phyloP scores from a whole-genome alignment of 129 eudicot genomes.

The Silybum marianum region DNA sequence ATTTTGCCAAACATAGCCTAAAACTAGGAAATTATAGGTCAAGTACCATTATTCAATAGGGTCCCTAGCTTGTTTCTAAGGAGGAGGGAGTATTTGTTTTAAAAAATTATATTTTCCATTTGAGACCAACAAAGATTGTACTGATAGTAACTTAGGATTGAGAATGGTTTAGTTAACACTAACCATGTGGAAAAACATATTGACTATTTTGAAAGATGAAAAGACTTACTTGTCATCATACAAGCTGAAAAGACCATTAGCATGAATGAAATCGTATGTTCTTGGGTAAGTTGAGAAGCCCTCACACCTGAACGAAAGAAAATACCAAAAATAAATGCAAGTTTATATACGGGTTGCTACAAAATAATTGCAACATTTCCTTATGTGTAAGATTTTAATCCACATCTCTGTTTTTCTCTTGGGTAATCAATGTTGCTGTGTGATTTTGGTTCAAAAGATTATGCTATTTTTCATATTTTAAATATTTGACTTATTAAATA shows the following conservation, averaged over 20 bases:
- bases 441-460: background rate
- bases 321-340: background rate
- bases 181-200: background rate
- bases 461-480: background rate
- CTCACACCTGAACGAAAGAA: slow-evolving; percentile 58
- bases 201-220: background rate
- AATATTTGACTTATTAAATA: background rate
- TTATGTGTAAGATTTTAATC: background rate
- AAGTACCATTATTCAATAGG: background rate
- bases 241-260: slow-evolving; percentile 56
- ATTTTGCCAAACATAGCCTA: background rate
- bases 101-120: background rate
- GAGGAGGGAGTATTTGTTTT: no score
- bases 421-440: background rate
- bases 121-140: background rate
- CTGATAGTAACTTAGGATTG: background rate
- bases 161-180: background rate
- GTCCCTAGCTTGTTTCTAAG: background rate
- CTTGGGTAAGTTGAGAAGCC: slow-evolving; percentile 84
- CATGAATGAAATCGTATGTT: slow-evolving; percentile 71
- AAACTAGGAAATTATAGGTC: background rate
- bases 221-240: slow-evolving; percentile 65
- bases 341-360: background rate
- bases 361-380: background rate
- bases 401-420: background rate